Percentiles rank a stretch among this genome's conserved stretches.
phyloP scores from a whole-genome alignment of 2,329 filamentous ascomycete species.

The Cladosporium cucumerinum region DNA sequence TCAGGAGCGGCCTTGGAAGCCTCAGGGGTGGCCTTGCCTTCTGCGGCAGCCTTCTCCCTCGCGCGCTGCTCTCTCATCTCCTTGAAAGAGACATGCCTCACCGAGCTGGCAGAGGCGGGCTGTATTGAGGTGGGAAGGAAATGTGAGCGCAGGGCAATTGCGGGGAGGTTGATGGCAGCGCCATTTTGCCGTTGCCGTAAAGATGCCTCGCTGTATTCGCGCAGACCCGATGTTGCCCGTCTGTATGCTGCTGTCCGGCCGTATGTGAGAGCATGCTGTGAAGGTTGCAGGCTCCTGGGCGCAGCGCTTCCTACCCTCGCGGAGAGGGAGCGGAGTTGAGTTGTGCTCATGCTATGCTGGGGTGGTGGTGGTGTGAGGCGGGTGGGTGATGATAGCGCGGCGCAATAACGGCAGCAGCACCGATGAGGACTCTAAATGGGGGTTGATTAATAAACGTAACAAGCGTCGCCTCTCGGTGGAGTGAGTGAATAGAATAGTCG shows the following conservation, averaged over 20 bases:
- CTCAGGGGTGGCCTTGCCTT: constrained; percentile 37
- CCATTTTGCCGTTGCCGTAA: constrained; percentile 28
- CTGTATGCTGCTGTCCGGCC: constrained; percentile 48
- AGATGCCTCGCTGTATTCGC: constrained; percentile 30
- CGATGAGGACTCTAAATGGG: background rate
- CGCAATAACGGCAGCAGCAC: background rate
- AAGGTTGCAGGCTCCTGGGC: constrained; percentile 28
- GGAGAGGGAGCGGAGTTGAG: constrained; percentile 39
- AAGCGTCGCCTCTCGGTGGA: constrained; percentile 1
- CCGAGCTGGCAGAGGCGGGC: constrained; percentile 42
- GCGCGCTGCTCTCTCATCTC: constrained; percentile 36
- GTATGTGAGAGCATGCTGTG: constrained; percentile 39
- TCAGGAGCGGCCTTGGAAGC: constrained; percentile 34
- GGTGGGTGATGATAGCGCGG: background rate
- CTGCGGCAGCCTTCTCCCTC: constrained; percentile 34
- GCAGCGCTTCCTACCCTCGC: constrained; percentile 38
- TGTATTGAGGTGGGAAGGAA: constrained; percentile 41
- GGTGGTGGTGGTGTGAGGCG: background rate
- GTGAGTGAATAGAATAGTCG: background rate
- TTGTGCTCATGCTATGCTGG: constrained; percentile 44
- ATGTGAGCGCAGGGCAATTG: constrained; percentile 41
- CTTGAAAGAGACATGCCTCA: constrained; percentile 45
- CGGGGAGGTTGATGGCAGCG: constrained; percentile 11
- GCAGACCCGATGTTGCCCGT: constrained; percentile 38
- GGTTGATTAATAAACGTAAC: constrained; percentile 2